Evolutionary conservation across 106 monocot genomes (phyloP).

Genomic region (Chionographis japonica): DNA sequence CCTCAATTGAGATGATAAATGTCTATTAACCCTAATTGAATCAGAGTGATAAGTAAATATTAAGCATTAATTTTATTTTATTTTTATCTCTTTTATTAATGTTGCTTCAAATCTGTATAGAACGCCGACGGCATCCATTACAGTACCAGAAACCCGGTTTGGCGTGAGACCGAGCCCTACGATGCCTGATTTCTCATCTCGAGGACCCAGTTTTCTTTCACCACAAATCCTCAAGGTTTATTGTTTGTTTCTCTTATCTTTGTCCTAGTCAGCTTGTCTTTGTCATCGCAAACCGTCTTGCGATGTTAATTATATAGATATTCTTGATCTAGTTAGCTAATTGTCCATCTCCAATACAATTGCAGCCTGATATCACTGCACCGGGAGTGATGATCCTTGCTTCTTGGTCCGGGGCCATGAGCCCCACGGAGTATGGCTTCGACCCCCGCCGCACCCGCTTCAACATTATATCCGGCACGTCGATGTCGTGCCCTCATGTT

Average conservation of each 20-base stretch:
- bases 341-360: background rate
- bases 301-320: too few species aligned
- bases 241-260: background rate
- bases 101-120: conserved; percentile 8
- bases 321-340: background rate
- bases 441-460: conserved; percentile 24
- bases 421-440: background rate
- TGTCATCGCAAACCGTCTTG: background rate
- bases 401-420: conserved; percentile 18
- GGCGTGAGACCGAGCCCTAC: conserved; percentile 39
- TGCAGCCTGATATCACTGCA: conserved; percentile 63
- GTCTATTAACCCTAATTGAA: too few species aligned
- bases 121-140: conserved; percentile 32
- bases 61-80: too few species aligned
- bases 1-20: too few species aligned
- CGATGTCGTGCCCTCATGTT: conserved; percentile 58
- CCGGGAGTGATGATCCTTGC: conserved; percentile 49
- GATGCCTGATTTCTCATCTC: conserved; percentile 63
- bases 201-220: conserved; percentile 41
- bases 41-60: too few species aligned
- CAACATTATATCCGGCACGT: conserved; percentile 37
- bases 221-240: conserved; percentile 68
- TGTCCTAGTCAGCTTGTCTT: too few species aligned
- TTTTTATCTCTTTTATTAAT: too few species aligned
- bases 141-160: conserved; percentile 12